Evolutionary conservation across 2,329 filamentous ascomycete species (phyloP), one percentile per base, ranked within the genome.

Genomic region (Clarireedia monteithiana): DNA sequence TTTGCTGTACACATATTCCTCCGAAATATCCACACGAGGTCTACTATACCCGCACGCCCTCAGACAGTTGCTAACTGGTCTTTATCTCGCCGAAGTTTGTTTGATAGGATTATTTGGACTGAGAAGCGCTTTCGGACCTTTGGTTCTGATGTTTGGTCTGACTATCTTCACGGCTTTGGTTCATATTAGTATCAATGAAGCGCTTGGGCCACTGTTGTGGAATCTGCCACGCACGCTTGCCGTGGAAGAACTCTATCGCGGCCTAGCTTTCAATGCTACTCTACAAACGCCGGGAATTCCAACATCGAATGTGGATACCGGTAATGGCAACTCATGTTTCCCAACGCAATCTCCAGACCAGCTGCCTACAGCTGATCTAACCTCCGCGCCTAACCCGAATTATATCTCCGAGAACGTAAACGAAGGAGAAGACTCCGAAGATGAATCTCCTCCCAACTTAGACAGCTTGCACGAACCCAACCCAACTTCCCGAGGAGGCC

Each of bases 101-200:
- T 69, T 87, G 42, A 78, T 86, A 58, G 83, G 83, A 50, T 74
- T 86, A 9, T 84, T 86, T 65, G 79, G 77, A 34, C 79, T 85
- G 58, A 75, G 71, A 40, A 70, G 74, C 6, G 74, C 73, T 1
- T 67, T 79, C 48, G 81, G 80, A 1, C 81, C 81, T 0, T 60
- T 84, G 59, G 71, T 83, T 42, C 69, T 84, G 36, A 82, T 80
- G 74, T 75, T 84, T 58, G 72, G 82, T 57, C 75, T 80, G 59
- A 65, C 81, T 36, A 66, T 84, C 54, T 77, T 82, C 66, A 75
- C 76, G 30, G 66, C 77, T 6, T 70, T 84, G 9, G 80, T 82
- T 67, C 80, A 84, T 60, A 58, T 81, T 46, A 66, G 65, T 6
- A 54, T 69, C 4, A 62, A 62, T 42, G 62, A 67, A 23, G 65